Evolutionary conservation across 306 rosid species (phyloP), one percentile per base, ranked within the genome.

Genomic region (Casuarina glauca): DNA sequence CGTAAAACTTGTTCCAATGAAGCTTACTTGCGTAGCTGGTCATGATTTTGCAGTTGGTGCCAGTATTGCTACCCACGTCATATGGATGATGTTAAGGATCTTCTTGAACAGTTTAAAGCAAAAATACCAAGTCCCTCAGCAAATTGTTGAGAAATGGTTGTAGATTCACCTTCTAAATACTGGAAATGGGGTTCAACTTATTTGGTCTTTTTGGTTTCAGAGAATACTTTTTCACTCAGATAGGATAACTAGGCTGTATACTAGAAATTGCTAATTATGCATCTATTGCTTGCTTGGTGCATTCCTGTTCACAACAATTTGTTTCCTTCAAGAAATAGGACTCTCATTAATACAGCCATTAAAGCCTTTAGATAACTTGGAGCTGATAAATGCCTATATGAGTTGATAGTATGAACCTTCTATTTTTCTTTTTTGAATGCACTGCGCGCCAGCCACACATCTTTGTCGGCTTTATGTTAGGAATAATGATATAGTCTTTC

Each of bases 351-450:
- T 67, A 35, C 9, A n/a, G 50, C 41, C 41, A 42, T 42, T 43
- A 42, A 17, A 67, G 15, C 71, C 46, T 67, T 67, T 17, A 67
- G 9, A 63, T 63, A 41, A 67, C 50, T 67, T 67, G 71, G 26
- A 41, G 35, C 15, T 67, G 46, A 19, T 42, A 17, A 66, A 42
- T 66, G 13, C 13, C 48, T 5, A 16, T 5, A 16, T 66, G 71
- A 41, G 6, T 42, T 67, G 42, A 6, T 8, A 38, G 50, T n/a
- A 67, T 67, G 49, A 42, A 17, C 71, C 71, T 42, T 67, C 42
- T 41, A 32, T 17, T 26, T 12, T 61, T 62, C 69, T 4, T 62
- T 10, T 67, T 42, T 67, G 50, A 67, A 4, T 42, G 50, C 51
- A 2, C 71, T 7, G 48, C 39, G 70, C 6, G 36, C 12, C 16